phyloP scores from a whole-genome alignment of 1,139 yeast genomes.

The Pichia norvegensis region DNA sequence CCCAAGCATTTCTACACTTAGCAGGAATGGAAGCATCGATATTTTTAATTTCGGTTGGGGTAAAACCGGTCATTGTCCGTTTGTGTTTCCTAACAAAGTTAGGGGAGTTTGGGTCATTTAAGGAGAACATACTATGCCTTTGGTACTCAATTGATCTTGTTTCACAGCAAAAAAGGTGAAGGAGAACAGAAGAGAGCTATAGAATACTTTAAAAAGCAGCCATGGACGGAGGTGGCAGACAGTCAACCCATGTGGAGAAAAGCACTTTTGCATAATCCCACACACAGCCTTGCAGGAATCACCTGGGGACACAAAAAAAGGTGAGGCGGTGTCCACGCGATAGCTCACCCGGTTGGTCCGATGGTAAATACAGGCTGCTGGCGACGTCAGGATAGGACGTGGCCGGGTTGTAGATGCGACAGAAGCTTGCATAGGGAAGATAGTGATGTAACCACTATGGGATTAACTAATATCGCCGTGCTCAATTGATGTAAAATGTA shows the following conservation, averaged over 20 bases:
- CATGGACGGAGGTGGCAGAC: not conserved
- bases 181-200: not conserved
- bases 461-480: too few relatives aligned
- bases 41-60: conserved; percentile 80
- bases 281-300: not conserved
- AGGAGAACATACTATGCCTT: conserved; percentile 3
- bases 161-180: not conserved
- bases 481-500: too few relatives aligned
- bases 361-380: too few relatives aligned
- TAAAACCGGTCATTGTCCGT: conserved; percentile 82
- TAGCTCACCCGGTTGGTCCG: not conserved
- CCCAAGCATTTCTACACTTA: conserved; percentile 71
- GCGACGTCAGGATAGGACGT: too few relatives aligned
- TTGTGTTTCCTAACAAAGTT: conserved; percentile 29
- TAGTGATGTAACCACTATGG: too few relatives aligned
- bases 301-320: not conserved
- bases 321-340: not conserved
- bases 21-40: conserved; percentile 79
- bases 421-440: too few relatives aligned
- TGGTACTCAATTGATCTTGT: not conserved
- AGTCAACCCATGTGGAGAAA: not conserved
- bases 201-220: not conserved
- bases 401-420: too few relatives aligned
- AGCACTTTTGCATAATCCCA: too few relatives aligned
- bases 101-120: conserved; percentile 11